Conservation (phyloP, 345 rosid genomes). For the Eucalyptus pauciflora region DNA sequence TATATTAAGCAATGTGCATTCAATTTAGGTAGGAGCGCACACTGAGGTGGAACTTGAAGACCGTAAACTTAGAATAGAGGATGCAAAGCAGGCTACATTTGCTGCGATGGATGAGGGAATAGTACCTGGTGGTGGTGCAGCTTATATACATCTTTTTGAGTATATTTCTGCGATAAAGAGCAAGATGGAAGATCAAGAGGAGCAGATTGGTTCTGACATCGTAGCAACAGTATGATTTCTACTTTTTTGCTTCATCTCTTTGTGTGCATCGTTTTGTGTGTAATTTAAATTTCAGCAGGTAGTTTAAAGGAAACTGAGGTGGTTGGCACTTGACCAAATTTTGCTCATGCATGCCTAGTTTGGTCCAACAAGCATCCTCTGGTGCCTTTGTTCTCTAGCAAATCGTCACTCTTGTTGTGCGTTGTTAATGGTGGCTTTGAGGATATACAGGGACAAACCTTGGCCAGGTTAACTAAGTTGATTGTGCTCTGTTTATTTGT, state of each 20-base stretch:
- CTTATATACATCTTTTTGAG: conserved; percentile 68
- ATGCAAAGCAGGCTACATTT: conserved; percentile 85
- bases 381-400: not conserved
- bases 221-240: conserved; percentile 31
- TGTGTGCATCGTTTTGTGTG: not conserved
- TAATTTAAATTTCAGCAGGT: not conserved
- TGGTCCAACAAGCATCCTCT: not conserved
- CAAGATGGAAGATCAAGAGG: conserved; percentile 47
- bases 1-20: not conserved
- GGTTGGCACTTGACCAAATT: not conserved
- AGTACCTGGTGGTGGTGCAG: conserved; percentile 89
- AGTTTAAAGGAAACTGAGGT: not conserved
- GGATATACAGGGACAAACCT: not conserved
- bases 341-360: not conserved
- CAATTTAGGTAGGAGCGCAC: conserved; percentile 44
- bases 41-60: conserved; percentile 90
- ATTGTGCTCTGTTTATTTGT: not conserved
- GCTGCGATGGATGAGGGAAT: conserved; percentile 92
- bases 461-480: not conserved
- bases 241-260: not conserved
- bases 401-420: not conserved
- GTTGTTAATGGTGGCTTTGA: not conserved
- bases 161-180: conserved; percentile 33
- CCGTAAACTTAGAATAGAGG: conserved; percentile 78
- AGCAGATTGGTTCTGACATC: conserved; percentile 71